Evolutionary conservation across 495 filamentous ascomycete species (phyloP).

Genomic region (Aspergillus egyptiacus): DNA sequence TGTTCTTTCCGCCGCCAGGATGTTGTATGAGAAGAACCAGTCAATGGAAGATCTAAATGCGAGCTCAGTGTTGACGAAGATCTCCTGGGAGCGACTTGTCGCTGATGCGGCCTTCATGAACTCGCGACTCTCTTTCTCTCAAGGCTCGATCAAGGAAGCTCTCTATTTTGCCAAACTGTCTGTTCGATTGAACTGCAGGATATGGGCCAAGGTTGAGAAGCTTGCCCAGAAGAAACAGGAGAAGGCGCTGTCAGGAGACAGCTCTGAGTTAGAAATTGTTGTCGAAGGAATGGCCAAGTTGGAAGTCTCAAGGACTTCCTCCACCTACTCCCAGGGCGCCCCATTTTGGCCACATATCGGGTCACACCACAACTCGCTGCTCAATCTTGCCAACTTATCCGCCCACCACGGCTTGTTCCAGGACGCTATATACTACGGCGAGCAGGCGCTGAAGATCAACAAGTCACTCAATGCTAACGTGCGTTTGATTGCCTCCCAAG

Average conservation of each 20-base stretch:
- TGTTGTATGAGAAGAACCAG: slow-evolving; percentile 34
- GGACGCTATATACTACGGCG: slow-evolving; percentile 84
- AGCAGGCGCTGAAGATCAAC: slow-evolving; percentile 77
- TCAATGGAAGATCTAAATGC: slow-evolving; percentile 24
- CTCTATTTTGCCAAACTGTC: slow-evolving; percentile 60
- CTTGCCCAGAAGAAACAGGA: slow-evolving; percentile 34
- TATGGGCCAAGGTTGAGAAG: slow-evolving; percentile 65
- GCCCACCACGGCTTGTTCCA: slow-evolving; percentile 79
- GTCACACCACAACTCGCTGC: slow-evolving; percentile 60
- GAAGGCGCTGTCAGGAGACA: slow-evolving; percentile 18
- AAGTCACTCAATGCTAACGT: slow-evolving; percentile 57
- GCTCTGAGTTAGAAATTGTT: slow-evolving; percentile 36
- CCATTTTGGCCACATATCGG: slow-evolving; percentile 77
- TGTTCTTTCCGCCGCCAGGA: slow-evolving; percentile 26
- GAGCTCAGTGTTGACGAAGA: slow-evolving; percentile 28
- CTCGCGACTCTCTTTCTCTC: slow-evolving; percentile 58
- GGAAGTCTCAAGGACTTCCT: slow-evolving; percentile 31
- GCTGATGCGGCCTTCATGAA: slow-evolving; percentile 52
- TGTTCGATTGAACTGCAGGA: slow-evolving; percentile 58
- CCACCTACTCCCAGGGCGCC: slow-evolving; percentile 48
- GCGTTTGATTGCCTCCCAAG: slow-evolving; percentile 45
- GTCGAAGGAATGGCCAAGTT: slow-evolving; percentile 41
- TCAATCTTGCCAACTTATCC: slow-evolving; percentile 68
- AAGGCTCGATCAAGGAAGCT: slow-evolving; percentile 58
- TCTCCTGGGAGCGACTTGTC: slow-evolving; percentile 41